phyloP scores from a whole-genome alignment of 2,329 filamentous ascomycete species.

The Cytospora mali region DNA sequence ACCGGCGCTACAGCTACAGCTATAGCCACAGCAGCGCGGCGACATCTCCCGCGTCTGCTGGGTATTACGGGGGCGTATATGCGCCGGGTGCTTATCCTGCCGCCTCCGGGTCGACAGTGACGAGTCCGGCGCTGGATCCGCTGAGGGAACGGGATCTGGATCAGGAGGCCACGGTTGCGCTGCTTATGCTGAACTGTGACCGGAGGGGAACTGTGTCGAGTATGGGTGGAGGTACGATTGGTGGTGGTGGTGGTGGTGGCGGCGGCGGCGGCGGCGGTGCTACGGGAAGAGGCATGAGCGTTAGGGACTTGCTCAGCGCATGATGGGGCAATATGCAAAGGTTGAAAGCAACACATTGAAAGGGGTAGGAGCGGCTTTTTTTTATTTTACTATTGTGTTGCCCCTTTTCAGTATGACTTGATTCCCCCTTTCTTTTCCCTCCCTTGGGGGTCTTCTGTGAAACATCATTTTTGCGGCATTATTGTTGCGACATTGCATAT shows the following conservation, averaged over 20 bases:
- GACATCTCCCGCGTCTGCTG: slow-evolving; percentile 53
- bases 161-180: slow-evolving; percentile 80
- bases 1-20: slow-evolving; percentile 48
- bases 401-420: too few species aligned
- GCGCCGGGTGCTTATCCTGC: slow-evolving; percentile 39
- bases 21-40: slow-evolving; percentile 44
- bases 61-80: slow-evolving; percentile 41
- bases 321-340: slow-evolving; percentile 38
- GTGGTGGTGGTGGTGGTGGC: slow-evolving; percentile 3
- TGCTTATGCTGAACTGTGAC: slow-evolving; percentile 86
- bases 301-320: slow-evolving; percentile 56
- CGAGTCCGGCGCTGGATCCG: slow-evolving; percentile 60
- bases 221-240: not conserved
- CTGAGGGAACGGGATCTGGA: slow-evolving; percentile 56
- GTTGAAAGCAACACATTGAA: too few species aligned
- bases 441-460: too few species aligned
- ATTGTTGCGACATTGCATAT: too few species aligned
- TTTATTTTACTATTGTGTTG: too few species aligned
- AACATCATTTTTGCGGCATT: too few species aligned
- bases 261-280: not conserved
- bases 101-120: slow-evolving; percentile 54
- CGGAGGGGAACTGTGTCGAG: slow-evolving; percentile 53
- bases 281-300: slow-evolving; percentile 52
- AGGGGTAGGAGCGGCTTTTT: too few species aligned
- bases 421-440: too few species aligned